Conservation (phyloP, 208 protist genomes). For the Leishmania lainsoni region DNA sequence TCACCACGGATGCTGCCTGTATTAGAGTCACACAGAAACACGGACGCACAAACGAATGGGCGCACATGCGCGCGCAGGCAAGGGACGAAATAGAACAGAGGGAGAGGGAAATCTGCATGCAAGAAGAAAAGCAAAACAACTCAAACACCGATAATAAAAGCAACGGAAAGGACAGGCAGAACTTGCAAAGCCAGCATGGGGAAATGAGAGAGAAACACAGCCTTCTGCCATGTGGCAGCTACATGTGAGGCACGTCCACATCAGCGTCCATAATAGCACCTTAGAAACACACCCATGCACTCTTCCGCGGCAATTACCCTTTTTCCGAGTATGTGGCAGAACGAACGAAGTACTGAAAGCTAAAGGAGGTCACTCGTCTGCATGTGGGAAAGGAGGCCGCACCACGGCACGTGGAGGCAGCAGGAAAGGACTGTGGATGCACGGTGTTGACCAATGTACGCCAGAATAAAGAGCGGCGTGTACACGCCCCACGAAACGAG, state of each 20-base stretch:
- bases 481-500: slow-evolving; percentile 75
- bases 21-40: neutral
- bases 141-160: neutral
- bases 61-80: neutral
- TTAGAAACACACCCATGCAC: neutral
- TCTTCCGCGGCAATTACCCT: neutral
- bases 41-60: neutral
- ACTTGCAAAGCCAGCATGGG: neutral
- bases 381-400: slow-evolving; percentile 45
- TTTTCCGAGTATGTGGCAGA: neutral
- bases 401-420: slow-evolving; percentile 60
- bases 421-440: slow-evolving; percentile 23
- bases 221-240: neutral
- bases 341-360: neutral
- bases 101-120: neutral
- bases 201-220: neutral
- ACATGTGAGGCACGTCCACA: neutral
- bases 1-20: neutral
- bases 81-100: neutral
- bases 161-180: neutral
- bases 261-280: neutral
- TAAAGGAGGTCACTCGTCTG: slow-evolving; percentile 56
- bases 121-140: neutral
- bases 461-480: slow-evolving; percentile 46
- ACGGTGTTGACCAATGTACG: slow-evolving; percentile 42